A percentile compares a stretch with the other conserved stretches of the same genome.
Conservation (phyloP, 2,329 filamentous ascomycete species). For the Diaporthe citri region DNA sequence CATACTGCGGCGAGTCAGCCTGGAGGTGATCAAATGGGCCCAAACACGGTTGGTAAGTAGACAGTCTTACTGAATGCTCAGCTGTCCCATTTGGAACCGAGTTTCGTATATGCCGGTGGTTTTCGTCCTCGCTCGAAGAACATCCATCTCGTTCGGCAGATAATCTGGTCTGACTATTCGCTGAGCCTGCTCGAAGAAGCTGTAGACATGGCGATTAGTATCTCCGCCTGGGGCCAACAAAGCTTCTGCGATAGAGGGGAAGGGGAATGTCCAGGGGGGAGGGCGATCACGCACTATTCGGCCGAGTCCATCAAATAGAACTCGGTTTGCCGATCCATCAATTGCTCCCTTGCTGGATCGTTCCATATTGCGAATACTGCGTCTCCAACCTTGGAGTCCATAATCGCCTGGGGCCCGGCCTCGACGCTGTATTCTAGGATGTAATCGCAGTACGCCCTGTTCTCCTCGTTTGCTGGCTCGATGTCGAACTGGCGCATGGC, state of each 20-base stretch:
- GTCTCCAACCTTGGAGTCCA: constrained; percentile 84
- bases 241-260: background rate
- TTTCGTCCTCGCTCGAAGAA: constrained; percentile 94
- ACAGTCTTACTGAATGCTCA: constrained; percentile 92
- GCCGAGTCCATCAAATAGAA: constrained; percentile 99
- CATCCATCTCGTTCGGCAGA: constrained; percentile 93
- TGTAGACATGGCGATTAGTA: constrained; percentile 53
- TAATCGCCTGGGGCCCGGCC: constrained; percentile 86
- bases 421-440: constrained; percentile 90
- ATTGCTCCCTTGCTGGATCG: constrained; percentile 83
- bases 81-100: constrained; percentile 96
- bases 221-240: background rate
- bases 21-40: constrained; percentile 3
- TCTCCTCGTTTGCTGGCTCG: constrained; percentile 78
- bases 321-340: constrained; percentile 95
- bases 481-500: constrained; percentile 95
- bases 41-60: background rate
- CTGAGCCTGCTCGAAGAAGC: constrained; percentile 94
- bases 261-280: background rate
- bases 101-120: constrained; percentile 99
- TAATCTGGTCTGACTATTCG: constrained; percentile 89
- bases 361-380: constrained; percentile 92
- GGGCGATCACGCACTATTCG: constrained; percentile 80
- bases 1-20: constrained; percentile 75
- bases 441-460: constrained; percentile 81